phyloP scores from a whole-genome alignment of 352 stramenopile genomes.

The Globisporangium canariense region DNA sequence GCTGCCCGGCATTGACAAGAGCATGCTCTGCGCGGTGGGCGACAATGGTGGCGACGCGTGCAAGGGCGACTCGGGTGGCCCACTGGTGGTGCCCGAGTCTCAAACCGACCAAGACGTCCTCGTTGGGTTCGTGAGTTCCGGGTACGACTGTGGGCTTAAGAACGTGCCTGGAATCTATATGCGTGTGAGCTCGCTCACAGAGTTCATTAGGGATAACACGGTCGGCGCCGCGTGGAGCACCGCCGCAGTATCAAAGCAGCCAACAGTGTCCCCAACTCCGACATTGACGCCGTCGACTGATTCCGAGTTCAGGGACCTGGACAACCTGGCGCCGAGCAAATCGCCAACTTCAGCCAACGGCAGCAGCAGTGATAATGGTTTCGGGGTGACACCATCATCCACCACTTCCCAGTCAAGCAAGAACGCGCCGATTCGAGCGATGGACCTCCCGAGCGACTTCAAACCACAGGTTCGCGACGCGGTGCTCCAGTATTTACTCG shows the following conservation, averaged over 20 bases:
- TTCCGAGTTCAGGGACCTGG: background rate
- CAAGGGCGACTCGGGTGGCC: conserved; percentile 35
- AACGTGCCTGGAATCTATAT: conserved; percentile 36
- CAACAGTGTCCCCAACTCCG: background rate
- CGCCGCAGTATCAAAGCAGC: background rate
- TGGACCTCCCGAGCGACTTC: conserved; percentile 3
- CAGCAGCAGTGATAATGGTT: background rate
- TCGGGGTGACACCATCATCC: background rate
- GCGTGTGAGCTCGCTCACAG: conserved; percentile 21
- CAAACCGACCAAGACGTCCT: conserved; percentile 15
- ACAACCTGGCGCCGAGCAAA: background rate
- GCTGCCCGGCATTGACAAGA: conserved; percentile 26
- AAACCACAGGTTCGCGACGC: conserved; percentile 4
- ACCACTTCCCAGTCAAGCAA: background rate
- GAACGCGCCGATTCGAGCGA: background rate
- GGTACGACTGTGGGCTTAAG: conserved; percentile 31
- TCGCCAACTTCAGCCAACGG: background rate
- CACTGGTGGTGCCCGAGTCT: conserved; percentile 21
- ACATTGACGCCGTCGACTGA: background rate
- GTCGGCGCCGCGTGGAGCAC: conserved; percentile 9
- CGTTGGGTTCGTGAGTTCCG: conserved; percentile 33
- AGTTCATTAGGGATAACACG: conserved; percentile 32
- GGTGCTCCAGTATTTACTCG: conserved; percentile 10
- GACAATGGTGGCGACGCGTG: conserved; percentile 26
- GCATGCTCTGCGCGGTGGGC: conserved; percentile 28